These are phyloP conservation scores for Malassezia psittaci DNA, from an alignment of 1,284 basidiomycete genomes.

Conservation along the genomic window DNA sequence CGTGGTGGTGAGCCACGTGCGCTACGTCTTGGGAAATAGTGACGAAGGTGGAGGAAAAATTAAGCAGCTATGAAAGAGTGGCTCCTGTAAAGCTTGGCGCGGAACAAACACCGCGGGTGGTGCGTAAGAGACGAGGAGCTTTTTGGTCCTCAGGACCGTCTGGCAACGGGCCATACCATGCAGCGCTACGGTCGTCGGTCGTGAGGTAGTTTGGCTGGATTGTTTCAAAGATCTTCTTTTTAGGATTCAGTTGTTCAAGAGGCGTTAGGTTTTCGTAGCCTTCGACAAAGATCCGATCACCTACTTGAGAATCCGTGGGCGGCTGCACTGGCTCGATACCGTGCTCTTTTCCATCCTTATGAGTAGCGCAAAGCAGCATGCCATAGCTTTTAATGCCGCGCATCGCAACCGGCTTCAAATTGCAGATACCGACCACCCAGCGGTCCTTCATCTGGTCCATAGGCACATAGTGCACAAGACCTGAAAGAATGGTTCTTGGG, in stretches of 20 bases:
- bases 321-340: conserved; percentile 44
- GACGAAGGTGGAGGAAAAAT: neutral
- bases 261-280: conserved; percentile 43
- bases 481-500: conserved; percentile 42
- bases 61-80: conserved; percentile 26
- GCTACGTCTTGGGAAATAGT: neutral
- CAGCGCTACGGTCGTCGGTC: conserved; percentile 28
- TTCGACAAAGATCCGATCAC: conserved; percentile 43
- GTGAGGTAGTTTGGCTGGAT: conserved; percentile 45
- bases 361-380: conserved; percentile 44
- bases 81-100: conserved; percentile 37
- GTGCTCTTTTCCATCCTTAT: conserved; percentile 41
- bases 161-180: conserved; percentile 40
- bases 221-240: conserved; percentile 48
- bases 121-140: conserved; percentile 32
- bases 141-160: conserved; percentile 36
- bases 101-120: conserved; percentile 30
- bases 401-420: conserved; percentile 46
- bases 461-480: conserved; percentile 45
- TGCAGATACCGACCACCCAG: conserved; percentile 45
- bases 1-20: conserved; percentile 2
- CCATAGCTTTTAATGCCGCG: conserved; percentile 47
- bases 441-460: conserved; percentile 46
- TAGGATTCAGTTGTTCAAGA: conserved; percentile 43
- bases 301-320: conserved; percentile 34